phyloP scores from a whole-genome alignment of 164 flowering plant species.

The Vitis amurensis region DNA sequence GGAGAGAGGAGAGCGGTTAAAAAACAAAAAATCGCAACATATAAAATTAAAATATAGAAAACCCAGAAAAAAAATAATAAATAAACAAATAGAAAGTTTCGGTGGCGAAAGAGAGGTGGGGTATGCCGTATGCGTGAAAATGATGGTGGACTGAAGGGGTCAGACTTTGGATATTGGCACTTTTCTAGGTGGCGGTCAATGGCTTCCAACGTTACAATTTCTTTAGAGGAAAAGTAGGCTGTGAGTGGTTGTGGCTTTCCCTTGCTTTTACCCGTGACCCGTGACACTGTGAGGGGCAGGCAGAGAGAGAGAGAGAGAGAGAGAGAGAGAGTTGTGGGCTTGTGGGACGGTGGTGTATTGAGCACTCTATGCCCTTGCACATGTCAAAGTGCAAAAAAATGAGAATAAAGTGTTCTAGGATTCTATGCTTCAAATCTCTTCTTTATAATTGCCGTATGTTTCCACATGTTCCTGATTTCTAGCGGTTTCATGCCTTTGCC shows the following conservation, averaged over 20 bases:
- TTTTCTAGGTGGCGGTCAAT: not conserved
- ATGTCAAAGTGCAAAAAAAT: slow-evolving; percentile 9
- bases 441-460: no score
- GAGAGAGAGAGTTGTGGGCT: slow-evolving; percentile 3
- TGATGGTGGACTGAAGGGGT: slow-evolving; percentile 2
- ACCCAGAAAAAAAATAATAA: not conserved
- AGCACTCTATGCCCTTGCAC: not conserved
- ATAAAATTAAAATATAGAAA: no score
- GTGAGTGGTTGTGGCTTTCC: not conserved
- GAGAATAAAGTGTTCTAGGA: no score
- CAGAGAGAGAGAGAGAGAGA: no score
- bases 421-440: no score
- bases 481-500: no score
- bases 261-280: slow-evolving; percentile 13
- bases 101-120: not conserved
- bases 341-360: slow-evolving; percentile 16
- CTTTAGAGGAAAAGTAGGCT: not conserved
- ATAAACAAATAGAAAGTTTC: not conserved
- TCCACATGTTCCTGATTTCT: no score
- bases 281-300: slow-evolving; percentile 3
- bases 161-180: not conserved
- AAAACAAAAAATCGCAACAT: no score
- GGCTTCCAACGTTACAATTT: slow-evolving; percentile 27
- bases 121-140: not conserved
- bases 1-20: no score